Evolutionary conservation across 1,284 basidiomycete species (phyloP).

Genomic region (Ustilago cynodontis): DNA sequence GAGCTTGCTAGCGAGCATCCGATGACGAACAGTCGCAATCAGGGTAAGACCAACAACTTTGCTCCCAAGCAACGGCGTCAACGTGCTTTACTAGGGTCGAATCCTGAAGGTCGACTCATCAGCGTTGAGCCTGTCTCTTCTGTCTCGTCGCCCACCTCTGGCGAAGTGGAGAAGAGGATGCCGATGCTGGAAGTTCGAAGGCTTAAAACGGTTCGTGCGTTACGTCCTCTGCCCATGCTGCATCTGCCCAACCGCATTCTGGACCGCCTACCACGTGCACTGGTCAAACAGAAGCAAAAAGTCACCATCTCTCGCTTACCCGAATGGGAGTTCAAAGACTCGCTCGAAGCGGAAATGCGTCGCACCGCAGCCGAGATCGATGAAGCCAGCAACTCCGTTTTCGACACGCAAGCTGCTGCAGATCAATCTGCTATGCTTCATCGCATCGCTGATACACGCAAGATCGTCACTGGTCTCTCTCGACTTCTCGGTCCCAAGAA

Average conservation of each 20-base stretch:
- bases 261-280: conserved; percentile 23
- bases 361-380: conserved; percentile 53
- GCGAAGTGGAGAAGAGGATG: conserved; percentile 42
- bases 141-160: conserved; percentile 9
- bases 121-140: conserved; percentile 44
- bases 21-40: conserved; percentile 2
- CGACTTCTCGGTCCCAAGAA: conserved; percentile 84
- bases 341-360: conserved; percentile 52
- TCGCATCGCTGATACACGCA: conserved; percentile 83
- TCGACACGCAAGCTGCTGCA: conserved; percentile 56
- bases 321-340: conserved; percentile 50
- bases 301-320: conserved; percentile 49
- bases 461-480: conserved; percentile 84
- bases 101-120: conserved; percentile 47
- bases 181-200: conserved; percentile 51
- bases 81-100: conserved; percentile 37
- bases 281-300: conserved; percentile 50
- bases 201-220: conserved; percentile 42
- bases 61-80: conserved; percentile 54
- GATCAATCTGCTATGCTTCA: conserved; percentile 73
- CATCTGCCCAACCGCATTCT: conserved; percentile 16
- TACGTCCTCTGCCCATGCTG: conserved; percentile 29
- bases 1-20: conserved; percentile 39
- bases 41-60: conserved; percentile 41
- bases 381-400: conserved; percentile 50